Conservation (phyloP, 148 eudicot species). For the Camellia granthamiana region DNA sequence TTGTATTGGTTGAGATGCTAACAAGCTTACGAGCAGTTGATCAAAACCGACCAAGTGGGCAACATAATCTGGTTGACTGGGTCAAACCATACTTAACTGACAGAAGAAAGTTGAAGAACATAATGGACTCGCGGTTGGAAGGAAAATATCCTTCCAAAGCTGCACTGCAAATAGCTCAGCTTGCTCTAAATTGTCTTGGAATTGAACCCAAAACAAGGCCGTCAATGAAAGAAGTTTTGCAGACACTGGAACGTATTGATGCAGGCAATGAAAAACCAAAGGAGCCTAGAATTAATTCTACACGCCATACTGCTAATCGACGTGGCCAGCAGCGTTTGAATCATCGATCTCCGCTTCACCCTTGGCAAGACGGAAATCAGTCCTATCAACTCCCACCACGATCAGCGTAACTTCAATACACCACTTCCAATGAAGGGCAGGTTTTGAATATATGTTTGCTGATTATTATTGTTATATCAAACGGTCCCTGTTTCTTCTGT, state of each 20-base stretch:
- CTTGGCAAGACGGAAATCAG: conserved; percentile 22
- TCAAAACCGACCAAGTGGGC: conserved; percentile 23
- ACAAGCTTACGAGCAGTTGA: conserved; percentile 25
- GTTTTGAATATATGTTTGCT: neutral
- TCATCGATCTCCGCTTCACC: conserved; percentile 27
- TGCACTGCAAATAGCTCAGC: conserved; percentile 51
- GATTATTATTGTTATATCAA: neutral
- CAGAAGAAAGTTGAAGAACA: conserved; percentile 46
- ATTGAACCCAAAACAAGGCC: conserved; percentile 57
- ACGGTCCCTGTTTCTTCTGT: neutral
- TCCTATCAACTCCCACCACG: conserved; percentile 24
- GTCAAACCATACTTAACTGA: conserved; percentile 26
- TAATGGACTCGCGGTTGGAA: conserved; percentile 69
- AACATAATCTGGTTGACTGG: conserved; percentile 20
- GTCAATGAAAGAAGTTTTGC: conserved; percentile 72
- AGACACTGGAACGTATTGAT: conserved; percentile 38
- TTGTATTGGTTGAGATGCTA: conserved; percentile 71
- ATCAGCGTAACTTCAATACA: conserved; percentile 5
- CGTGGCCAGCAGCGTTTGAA: conserved; percentile 11
- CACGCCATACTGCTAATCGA: conserved; percentile 17
- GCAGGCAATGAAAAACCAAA: conserved; percentile 37
- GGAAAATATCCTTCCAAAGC: conserved; percentile 69
- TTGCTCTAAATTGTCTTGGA: conserved; percentile 61
- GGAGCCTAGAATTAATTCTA: conserved; percentile 30
- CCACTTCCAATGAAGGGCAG: neutral